A percentile compares a stretch with the other conserved stretches of the same genome.
Evolutionary conservation across 306 rosid genomes (phyloP).

Genomic region (Hippophae tibetana): DNA sequence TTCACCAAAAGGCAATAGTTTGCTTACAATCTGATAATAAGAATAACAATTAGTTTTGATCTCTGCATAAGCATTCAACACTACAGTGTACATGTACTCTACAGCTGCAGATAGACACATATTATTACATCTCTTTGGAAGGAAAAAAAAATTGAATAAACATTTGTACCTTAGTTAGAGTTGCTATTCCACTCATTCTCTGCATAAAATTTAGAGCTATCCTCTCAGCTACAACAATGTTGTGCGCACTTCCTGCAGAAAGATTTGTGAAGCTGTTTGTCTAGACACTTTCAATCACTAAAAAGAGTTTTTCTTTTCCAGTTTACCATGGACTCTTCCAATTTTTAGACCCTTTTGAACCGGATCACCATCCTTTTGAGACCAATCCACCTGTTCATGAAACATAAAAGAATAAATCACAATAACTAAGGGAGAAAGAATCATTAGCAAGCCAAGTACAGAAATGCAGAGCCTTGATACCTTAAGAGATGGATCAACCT

Average conservation of each 20-base stretch:
- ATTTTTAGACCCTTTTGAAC: slow-evolving; percentile 66
- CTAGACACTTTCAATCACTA: slow-evolving; percentile 16
- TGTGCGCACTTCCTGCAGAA: slow-evolving; percentile 69
- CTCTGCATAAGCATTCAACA: no score
- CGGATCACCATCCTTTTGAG: slow-evolving; percentile 65
- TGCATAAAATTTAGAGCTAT: slow-evolving; percentile 90
- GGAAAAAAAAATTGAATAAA: slow-evolving; percentile 10
- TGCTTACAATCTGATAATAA: no score
- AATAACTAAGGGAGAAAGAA: slow-evolving; percentile 10
- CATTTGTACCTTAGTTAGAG: slow-evolving; percentile 62
- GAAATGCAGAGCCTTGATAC: slow-evolving; percentile 26
- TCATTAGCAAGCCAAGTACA: slow-evolving; percentile 17
- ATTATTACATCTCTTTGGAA: not conserved
- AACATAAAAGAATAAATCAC: slow-evolving; percentile 13
- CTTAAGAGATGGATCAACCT: slow-evolving; percentile 80
- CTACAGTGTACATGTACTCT: not conserved
- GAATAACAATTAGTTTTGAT: no score
- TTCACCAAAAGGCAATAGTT: no score
- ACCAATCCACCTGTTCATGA: slow-evolving; percentile 68
- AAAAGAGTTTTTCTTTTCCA: slow-evolving; percentile 2
- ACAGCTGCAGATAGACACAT: not conserved
- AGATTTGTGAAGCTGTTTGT: slow-evolving; percentile 13
- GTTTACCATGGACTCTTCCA: slow-evolving; percentile 79
- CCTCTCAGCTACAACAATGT: slow-evolving; percentile 79
- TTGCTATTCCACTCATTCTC: slow-evolving; percentile 96